These are phyloP conservation scores for Geotrichum carabidarum DNA, from an alignment of 1,139 yeast species.

Conservation along the genomic window DNA sequence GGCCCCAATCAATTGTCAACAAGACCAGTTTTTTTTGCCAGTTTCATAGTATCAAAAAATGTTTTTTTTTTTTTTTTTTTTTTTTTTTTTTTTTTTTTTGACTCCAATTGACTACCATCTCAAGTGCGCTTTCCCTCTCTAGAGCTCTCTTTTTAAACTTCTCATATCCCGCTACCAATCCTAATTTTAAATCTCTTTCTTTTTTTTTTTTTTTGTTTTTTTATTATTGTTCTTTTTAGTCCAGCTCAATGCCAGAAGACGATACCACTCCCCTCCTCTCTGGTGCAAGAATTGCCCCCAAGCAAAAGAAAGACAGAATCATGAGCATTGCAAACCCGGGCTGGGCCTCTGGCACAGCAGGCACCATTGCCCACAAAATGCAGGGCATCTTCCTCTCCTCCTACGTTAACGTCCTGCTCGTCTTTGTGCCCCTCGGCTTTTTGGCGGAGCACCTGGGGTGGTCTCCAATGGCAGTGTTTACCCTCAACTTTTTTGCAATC, in stretches of 20 bases:
- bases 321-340: not conserved
- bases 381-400: slow-evolving; percentile 11
- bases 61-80: not conserved
- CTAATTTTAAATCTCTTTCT: no score
- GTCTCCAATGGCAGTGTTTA: slow-evolving; percentile 58
- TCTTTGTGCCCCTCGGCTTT: slow-evolving; percentile 87
- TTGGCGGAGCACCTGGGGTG: slow-evolving; percentile 57
- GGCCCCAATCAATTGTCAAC: no score
- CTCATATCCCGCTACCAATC: not conserved
- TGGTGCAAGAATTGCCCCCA: not conserved
- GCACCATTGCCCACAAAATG: slow-evolving; percentile 2
- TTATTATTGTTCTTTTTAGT: no score
- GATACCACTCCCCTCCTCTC: not conserved
- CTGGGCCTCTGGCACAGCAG: not conserved
- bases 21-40: no score
- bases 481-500: slow-evolving; percentile 80
- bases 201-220: no score
- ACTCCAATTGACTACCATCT: not conserved
- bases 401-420: slow-evolving; percentile 68
- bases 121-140: no score
- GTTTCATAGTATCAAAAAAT: no score
- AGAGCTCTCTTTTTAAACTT: not conserved
- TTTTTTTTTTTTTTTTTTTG: not conserved
- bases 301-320: no score
- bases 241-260: not conserved